These are phyloP conservation scores for Lipomyces kockii DNA, from an alignment of 805 yeast genomes.

Conservation along the genomic window DNA sequence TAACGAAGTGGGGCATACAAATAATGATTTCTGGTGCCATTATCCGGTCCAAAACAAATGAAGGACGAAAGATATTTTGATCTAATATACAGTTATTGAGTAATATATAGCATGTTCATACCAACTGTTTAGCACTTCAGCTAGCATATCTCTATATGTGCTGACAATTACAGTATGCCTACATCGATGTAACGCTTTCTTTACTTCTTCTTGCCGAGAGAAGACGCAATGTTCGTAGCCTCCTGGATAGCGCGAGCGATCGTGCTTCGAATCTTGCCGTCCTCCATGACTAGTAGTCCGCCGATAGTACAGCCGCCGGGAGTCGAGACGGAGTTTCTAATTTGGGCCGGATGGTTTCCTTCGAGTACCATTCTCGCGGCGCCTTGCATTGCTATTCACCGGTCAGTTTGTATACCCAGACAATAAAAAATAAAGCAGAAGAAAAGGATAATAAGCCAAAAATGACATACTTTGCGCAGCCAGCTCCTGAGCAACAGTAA, in stretches of 20 bases:
- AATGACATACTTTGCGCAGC: slow-evolving; percentile 87
- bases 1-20: too few species aligned
- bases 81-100: neutral
- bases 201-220: slow-evolving; percentile 35
- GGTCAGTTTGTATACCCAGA: neutral
- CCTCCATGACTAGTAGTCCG: slow-evolving; percentile 91
- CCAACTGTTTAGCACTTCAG: neutral
- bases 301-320: slow-evolving; percentile 99
- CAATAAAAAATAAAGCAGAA: neutral
- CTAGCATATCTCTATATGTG: neutral
- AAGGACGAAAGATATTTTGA: neutral
- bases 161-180: neutral
- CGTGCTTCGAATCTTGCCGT: slow-evolving; percentile 82
- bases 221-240: slow-evolving; percentile 64
- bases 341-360: slow-evolving; percentile 84
- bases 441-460: too few species aligned
- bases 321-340: slow-evolving; percentile 88
- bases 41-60: neutral
- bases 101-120: neutral
- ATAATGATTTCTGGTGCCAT: too few species aligned
- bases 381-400: slow-evolving; percentile 52
- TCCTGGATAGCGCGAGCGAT: slow-evolving; percentile 88
- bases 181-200: neutral
- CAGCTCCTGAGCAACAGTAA: slow-evolving; percentile 75
- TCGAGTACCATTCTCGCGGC: slow-evolving; percentile 87